Percentiles rank a stretch among this genome's conserved stretches.
Conservation (phyloP, 1,139 yeast genomes). For the Kodamaea arcana region DNA sequence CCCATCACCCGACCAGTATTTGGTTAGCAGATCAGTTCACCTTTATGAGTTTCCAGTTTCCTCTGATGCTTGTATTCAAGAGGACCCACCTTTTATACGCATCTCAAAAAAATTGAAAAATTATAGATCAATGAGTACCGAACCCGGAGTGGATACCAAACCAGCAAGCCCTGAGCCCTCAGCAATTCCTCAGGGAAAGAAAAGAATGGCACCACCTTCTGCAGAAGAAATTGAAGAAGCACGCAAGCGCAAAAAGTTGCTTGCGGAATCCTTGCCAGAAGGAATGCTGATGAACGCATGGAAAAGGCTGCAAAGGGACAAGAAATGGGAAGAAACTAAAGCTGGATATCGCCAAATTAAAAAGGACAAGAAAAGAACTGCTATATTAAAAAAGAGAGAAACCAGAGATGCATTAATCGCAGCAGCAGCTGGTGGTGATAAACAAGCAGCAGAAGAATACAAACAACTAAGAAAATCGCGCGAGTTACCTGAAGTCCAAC, state of each 20-base stretch:
- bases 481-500: conserved; percentile 37
- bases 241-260: conserved; percentile 15
- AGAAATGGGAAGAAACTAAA: conserved; percentile 62
- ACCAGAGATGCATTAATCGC: conserved; percentile 18
- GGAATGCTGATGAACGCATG: conserved; percentile 85
- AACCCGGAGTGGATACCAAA: background rate
- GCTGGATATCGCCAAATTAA: conserved; percentile 51
- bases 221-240: conserved; percentile 15
- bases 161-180: conserved; percentile 8
- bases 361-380: conserved; percentile 51
- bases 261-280: conserved; percentile 47
- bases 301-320: conserved; percentile 62
- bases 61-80: too few species aligned
- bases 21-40: too few species aligned
- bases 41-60: too few species aligned
- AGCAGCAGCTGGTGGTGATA: conserved; percentile 16
- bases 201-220: conserved; percentile 11
- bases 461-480: conserved; percentile 28
- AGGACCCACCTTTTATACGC: too few species aligned
- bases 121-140: background rate
- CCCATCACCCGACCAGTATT: too few species aligned
- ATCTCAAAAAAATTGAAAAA: conserved; percentile 1
- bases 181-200: conserved; percentile 3
- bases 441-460: conserved; percentile 16
- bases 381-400: conserved; percentile 29